Conservation (phyloP, 768 basidiomycete species). For the Lentinula aciculospora region DNA sequence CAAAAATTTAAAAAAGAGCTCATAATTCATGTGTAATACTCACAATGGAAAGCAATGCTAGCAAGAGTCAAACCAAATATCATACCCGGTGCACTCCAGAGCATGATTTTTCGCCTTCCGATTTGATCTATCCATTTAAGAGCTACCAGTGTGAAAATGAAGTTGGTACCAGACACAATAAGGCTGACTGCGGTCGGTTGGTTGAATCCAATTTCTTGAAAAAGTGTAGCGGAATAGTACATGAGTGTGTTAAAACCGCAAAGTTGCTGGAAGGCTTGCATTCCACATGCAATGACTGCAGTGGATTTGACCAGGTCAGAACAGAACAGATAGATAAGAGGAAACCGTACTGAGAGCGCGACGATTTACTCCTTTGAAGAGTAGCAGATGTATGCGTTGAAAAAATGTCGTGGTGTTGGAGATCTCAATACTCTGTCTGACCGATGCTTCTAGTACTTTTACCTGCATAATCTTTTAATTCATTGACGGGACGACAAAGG, state of each 20-base stretch:
- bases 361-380: conserved; percentile 53
- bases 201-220: conserved; percentile 75
- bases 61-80: conserved; percentile 57
- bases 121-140: conserved; percentile 70
- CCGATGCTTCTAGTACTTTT: conserved; percentile 52
- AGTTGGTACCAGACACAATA: conserved; percentile 75
- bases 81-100: conserved; percentile 72
- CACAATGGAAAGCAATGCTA: conserved; percentile 62
- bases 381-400: conserved; percentile 49
- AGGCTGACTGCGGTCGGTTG: conserved; percentile 80
- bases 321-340: neutral
- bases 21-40: conserved; percentile 16
- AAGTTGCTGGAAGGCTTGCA: conserved; percentile 81
- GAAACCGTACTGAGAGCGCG: conserved; percentile 58
- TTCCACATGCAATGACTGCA: conserved; percentile 68
- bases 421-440: conserved; percentile 57
- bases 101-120: conserved; percentile 66
- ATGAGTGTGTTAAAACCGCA: conserved; percentile 82
- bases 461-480: conserved; percentile 27
- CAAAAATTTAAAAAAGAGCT: neutral
- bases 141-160: conserved; percentile 71
- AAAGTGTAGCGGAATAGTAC: conserved; percentile 68
- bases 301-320: neutral
- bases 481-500: neutral
- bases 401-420: conserved; percentile 55